Percentiles rank a stretch among this genome's conserved stretches.
Evolutionary conservation across 2,329 filamentous ascomycete genomes (phyloP).

Genomic region (Aspergillus clavatus): DNA sequence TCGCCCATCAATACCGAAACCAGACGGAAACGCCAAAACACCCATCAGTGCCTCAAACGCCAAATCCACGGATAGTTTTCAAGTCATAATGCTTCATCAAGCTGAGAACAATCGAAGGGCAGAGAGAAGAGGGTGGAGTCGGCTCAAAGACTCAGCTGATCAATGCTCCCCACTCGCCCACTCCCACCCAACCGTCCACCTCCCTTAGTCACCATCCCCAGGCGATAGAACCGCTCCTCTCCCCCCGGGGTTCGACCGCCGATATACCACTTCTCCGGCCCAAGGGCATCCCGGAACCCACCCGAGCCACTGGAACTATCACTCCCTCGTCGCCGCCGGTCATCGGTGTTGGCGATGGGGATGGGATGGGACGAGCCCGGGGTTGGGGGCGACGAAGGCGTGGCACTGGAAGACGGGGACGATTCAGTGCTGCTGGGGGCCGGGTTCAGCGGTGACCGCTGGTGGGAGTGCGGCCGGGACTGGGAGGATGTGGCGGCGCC

Average conservation of each 20-base stretch:
- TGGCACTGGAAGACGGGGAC: slow-evolving; percentile 36
- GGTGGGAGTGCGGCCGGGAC: slow-evolving; percentile 18
- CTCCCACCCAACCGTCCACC: slow-evolving; percentile 39
- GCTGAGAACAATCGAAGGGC: neutral
- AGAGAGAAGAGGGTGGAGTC: neutral
- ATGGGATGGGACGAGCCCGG: slow-evolving; percentile 34
- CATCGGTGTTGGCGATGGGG: slow-evolving; percentile 31
- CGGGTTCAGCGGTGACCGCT: slow-evolving; percentile 28
- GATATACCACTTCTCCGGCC: slow-evolving; percentile 50
- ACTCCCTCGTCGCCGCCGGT: slow-evolving; percentile 44
- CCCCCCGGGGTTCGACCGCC: slow-evolving; percentile 44
- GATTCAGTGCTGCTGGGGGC: slow-evolving; percentile 34
- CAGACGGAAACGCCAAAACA: slow-evolving; percentile 3
- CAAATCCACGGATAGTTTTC: neutral
- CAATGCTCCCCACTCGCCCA: slow-evolving; percentile 44
- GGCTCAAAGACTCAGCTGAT: slow-evolving; percentile 48
- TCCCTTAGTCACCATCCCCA: slow-evolving; percentile 46
- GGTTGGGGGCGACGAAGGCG: slow-evolving; percentile 26
- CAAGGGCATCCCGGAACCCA: slow-evolving; percentile 45
- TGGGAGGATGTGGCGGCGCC: slow-evolving; percentile 9
- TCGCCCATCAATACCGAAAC: too few species aligned
- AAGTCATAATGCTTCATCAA: neutral
- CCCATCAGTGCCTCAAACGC: slow-evolving; percentile 2
- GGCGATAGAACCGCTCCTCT: slow-evolving; percentile 46
- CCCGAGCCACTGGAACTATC: slow-evolving; percentile 45